Evolutionary conservation across 345 rosid species (phyloP).

Genomic region (Lumnitzera littorea): DNA sequence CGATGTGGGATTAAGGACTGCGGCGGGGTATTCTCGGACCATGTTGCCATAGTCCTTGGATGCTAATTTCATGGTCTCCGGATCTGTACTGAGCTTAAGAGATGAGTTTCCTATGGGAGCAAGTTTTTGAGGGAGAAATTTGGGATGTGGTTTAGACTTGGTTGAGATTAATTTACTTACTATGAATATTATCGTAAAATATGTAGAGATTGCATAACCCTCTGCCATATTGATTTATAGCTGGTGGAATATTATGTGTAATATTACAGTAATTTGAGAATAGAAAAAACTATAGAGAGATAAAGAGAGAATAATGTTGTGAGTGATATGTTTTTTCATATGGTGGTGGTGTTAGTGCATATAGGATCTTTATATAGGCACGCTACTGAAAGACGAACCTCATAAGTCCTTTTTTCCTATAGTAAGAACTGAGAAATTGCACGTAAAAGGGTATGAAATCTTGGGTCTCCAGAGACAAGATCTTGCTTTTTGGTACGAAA

Average conservation of each 20-base stretch:
- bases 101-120: no score
- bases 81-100: constrained; percentile 30
- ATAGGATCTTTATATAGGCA: neutral
- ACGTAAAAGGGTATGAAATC: constrained; percentile 12
- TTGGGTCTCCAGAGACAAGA: constrained; percentile 5
- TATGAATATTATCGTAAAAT: constrained; percentile 20
- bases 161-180: neutral
- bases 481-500: constrained; percentile 12
- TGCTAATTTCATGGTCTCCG: constrained; percentile 30
- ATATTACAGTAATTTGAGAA: neutral
- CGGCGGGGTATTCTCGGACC: constrained; percentile 33
- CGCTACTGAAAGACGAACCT: no score
- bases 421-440: constrained; percentile 6
- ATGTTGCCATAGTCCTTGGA: constrained; percentile 68
- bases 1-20: constrained; percentile 66
- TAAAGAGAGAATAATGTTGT: neutral
- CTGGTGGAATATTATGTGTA: neutral
- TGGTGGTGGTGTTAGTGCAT: constrained; percentile 1
- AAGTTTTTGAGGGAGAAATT: neutral
- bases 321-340: no score
- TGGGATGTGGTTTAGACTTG: neutral
- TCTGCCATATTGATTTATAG: constrained; percentile 17
- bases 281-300: neutral
- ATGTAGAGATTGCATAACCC: constrained; percentile 15
- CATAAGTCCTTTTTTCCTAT: no score